These are phyloP conservation scores for Fragilaria crotonensis DNA, from an alignment of 108 stramenopile species.

Conservation along the genomic window DNA sequence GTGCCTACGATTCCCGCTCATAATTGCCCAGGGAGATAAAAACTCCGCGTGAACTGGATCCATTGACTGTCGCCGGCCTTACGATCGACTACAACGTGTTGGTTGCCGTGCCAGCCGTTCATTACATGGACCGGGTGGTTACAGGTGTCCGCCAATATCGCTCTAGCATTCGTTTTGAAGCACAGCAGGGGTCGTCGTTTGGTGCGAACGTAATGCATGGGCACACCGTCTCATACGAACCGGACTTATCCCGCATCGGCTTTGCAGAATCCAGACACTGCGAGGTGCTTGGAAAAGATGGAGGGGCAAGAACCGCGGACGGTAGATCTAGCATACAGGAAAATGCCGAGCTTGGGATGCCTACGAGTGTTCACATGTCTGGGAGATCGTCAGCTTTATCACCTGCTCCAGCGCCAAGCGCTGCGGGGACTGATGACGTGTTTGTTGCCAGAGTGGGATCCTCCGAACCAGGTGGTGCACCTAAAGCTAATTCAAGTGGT, in stretches of 20 bases:
- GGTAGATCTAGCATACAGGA: neutral
- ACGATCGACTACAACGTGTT: constrained; percentile 6
- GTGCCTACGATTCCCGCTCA: neutral
- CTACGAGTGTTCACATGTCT: neutral
- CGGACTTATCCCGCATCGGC: constrained; percentile 50
- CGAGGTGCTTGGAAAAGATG: neutral
- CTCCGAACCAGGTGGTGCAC: neutral
- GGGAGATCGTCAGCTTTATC: neutral
- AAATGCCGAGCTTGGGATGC: neutral
- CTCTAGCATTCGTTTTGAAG: constrained; percentile 34
- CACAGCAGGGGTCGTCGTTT: constrained; percentile 33
- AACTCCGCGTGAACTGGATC: constrained; percentile 7
- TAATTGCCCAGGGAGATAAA: neutral
- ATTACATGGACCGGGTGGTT: constrained; percentile 16
- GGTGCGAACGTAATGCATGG: constrained; percentile 45
- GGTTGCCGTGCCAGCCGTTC: constrained; percentile 16
- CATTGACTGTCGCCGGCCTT: constrained; percentile 2
- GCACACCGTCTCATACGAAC: constrained; percentile 71
- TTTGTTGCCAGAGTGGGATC: neutral
- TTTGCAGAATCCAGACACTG: constrained; percentile 54
- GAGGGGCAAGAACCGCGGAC: neutral
- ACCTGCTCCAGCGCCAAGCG: neutral
- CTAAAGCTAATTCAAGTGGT: too few species aligned
- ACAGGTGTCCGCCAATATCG: constrained; percentile 6
- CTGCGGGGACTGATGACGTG: neutral